Conservation (phyloP, 2,329 filamentous ascomycete genomes). For the Bipolaris zeicola region DNA sequence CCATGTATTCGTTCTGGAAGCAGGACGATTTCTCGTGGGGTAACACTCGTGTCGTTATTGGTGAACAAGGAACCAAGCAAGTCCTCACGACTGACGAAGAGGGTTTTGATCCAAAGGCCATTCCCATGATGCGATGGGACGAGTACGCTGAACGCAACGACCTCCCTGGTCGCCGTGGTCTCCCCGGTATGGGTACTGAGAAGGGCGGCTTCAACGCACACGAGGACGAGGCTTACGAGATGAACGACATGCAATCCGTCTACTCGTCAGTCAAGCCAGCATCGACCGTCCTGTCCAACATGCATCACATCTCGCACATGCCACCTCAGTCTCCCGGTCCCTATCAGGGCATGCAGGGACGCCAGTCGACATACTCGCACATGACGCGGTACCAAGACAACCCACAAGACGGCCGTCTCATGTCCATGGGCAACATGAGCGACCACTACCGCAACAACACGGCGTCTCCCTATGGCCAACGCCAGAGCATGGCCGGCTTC, state of each 20-base stretch:
- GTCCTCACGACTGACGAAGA: slow-evolving; percentile 83
- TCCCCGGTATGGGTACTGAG: slow-evolving; percentile 57
- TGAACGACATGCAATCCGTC: slow-evolving; percentile 97
- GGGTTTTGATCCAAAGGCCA: slow-evolving; percentile 86
- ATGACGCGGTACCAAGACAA: slow-evolving; percentile 68
- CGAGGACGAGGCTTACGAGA: slow-evolving; percentile 81
- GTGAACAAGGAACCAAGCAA: slow-evolving; percentile 89
- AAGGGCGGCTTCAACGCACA: slow-evolving; percentile 67
- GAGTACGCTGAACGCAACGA: slow-evolving; percentile 89
- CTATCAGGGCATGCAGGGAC: slow-evolving; percentile 66
- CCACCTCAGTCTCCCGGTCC: slow-evolving; percentile 77
- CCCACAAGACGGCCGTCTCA: slow-evolving; percentile 60
- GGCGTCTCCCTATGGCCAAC: slow-evolving; percentile 47
- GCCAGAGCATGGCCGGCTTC: slow-evolving; percentile 51
- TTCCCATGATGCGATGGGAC: slow-evolving; percentile 95
- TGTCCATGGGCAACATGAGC: slow-evolving; percentile 64
- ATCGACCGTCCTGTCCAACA: slow-evolving; percentile 84
- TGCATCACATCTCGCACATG: slow-evolving; percentile 75
- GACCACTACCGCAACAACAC: slow-evolving; percentile 39
- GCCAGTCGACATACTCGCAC: slow-evolving; percentile 74
- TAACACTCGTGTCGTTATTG: slow-evolving; percentile 96
- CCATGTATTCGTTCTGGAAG: slow-evolving; percentile 99
- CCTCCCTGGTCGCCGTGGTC: slow-evolving; percentile 86
- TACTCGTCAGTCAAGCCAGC: slow-evolving; percentile 91
- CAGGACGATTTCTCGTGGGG: slow-evolving; percentile 99